Evolutionary conservation across 2,329 filamentous ascomycete genomes (phyloP).

Genomic region (Penicillium brevicompactum): DNA sequence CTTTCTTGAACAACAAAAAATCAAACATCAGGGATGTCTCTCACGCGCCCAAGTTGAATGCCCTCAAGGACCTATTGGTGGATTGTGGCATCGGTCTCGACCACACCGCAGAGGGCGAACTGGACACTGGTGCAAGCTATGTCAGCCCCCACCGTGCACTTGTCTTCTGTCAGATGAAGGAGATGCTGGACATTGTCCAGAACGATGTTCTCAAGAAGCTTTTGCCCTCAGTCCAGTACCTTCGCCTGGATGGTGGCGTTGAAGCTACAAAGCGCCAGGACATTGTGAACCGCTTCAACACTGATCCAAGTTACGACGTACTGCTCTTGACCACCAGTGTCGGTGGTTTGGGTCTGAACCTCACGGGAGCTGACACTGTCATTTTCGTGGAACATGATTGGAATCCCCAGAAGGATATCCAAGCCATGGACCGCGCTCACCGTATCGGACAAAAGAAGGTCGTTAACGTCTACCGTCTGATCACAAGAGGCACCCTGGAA

Average conservation of each 20-base stretch:
- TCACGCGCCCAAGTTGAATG: conserved; percentile 90
- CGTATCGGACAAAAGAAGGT: conserved; percentile 99
- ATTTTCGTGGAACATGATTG: conserved; percentile 99
- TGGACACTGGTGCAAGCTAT: conserved; percentile 68
- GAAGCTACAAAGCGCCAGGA: conserved; percentile 93
- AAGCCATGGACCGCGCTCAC: conserved; percentile 98
- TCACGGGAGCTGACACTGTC: conserved; percentile 96
- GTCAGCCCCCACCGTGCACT: conserved; percentile 95
- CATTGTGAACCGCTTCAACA: conserved; percentile 99
- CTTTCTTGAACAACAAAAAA: conserved; percentile 73
- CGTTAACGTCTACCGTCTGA: conserved; percentile 96
- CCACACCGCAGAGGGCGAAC: conserved; percentile 54
- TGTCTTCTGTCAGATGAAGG: conserved; percentile 99
- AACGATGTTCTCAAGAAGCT: conserved; percentile 87
- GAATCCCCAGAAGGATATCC: conserved; percentile 98
- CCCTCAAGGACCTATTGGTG: conserved; percentile 88
- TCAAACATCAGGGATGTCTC: conserved; percentile 80
- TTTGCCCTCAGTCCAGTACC: conserved; percentile 88
- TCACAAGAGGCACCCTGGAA: conserved; percentile 92
- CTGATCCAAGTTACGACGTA: conserved; percentile 93
- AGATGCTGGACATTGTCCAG: conserved; percentile 99
- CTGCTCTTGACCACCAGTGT: conserved; percentile 92
- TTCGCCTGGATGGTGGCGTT: conserved; percentile 91
- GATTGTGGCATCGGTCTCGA: conserved; percentile 94
- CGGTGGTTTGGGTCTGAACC: conserved; percentile 88